A percentile compares a stretch with the other conserved stretches of the same genome.
These are phyloP conservation scores for Zymoseptoria ardabiliae DNA, from an alignment of 2,329 filamentous ascomycete genomes.

Conservation along the genomic window DNA sequence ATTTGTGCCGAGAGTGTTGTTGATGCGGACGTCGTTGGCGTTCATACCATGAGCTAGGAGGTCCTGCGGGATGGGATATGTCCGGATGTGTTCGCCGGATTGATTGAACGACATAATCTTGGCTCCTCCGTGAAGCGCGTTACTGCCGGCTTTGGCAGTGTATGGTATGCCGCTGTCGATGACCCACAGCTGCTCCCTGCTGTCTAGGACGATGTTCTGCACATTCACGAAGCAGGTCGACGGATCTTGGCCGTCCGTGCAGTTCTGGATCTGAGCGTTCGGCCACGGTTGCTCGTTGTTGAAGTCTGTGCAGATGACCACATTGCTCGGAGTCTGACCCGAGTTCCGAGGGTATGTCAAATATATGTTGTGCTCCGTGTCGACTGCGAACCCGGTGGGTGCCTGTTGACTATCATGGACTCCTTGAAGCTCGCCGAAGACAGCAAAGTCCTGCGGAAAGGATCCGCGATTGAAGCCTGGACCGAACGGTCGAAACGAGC, in stretches of 20 bases:
- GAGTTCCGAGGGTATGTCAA: constrained; percentile 38
- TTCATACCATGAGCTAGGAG: constrained; percentile 33
- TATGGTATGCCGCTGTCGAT: constrained; percentile 36
- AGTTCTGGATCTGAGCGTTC: constrained; percentile 35
- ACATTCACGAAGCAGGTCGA: constrained; percentile 41
- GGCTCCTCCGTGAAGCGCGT: constrained; percentile 30
- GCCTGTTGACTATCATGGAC: constrained; percentile 33
- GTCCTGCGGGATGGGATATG: constrained; percentile 33
- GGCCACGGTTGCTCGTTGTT: constrained; percentile 36
- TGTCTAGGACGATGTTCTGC: constrained; percentile 39
- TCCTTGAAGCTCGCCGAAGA: constrained; percentile 32
- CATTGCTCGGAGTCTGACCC: constrained; percentile 32
- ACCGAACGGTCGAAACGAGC: constrained; percentile 13
- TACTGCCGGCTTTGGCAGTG: constrained; percentile 14
- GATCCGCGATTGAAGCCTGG: constrained; percentile 19
- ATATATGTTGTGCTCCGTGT: constrained; percentile 33
- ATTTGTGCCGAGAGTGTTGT: constrained; percentile 35
- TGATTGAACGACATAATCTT: constrained; percentile 40
- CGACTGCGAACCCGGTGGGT: constrained; percentile 36
- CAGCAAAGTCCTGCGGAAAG: constrained; percentile 31
- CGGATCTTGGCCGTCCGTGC: constrained; percentile 31
- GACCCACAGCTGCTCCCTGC: constrained; percentile 34
- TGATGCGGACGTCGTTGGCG: constrained; percentile 38
- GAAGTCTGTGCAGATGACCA: constrained; percentile 34
- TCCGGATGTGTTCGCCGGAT: constrained; percentile 28